Evolutionary conservation across 163 green algal genomes (phyloP).

Genomic region (Chlorella variabilis): DNA sequence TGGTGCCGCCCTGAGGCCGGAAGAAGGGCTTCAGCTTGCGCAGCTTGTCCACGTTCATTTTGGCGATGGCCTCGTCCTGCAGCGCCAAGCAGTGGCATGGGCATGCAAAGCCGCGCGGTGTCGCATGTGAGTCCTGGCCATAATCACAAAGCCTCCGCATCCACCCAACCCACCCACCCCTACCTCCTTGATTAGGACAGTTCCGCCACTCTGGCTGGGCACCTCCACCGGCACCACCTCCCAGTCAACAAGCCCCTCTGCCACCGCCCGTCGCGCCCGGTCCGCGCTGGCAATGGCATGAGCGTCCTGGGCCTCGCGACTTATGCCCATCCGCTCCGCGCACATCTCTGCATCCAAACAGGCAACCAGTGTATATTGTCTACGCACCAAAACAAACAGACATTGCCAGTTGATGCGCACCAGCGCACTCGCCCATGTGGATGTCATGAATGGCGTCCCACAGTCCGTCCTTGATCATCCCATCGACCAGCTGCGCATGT

Average conservation of each 20-base stretch:
- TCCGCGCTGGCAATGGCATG: constrained; percentile 65
- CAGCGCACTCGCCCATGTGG: constrained; percentile 88
- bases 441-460: constrained; percentile 82
- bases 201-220: constrained; percentile 1
- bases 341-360: constrained; percentile 69
- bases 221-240: constrained; percentile 74
- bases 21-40: constrained; percentile 80
- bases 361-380: no score
- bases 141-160: neutral
- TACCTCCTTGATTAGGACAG: constrained; percentile 10
- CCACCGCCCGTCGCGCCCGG: constrained; percentile 48
- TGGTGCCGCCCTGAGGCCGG: constrained; percentile 45
- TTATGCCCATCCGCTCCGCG: constrained; percentile 72
- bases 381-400: no score
- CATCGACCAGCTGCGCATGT: constrained; percentile 77
- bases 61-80: constrained; percentile 70
- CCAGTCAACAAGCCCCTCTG: constrained; percentile 30
- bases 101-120: no score
- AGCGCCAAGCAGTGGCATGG: neutral
- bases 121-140: neutral
- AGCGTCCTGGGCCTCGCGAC: constrained; percentile 59
- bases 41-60: constrained; percentile 82
- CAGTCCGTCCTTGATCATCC: constrained; percentile 86
- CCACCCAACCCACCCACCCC: neutral
- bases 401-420: no score